Evolutionary conservation across 192 early-diverging fungal species (phyloP), one percentile per base, ranked within the genome.

Genomic region (Jimgerdemannia flammicorona): DNA sequence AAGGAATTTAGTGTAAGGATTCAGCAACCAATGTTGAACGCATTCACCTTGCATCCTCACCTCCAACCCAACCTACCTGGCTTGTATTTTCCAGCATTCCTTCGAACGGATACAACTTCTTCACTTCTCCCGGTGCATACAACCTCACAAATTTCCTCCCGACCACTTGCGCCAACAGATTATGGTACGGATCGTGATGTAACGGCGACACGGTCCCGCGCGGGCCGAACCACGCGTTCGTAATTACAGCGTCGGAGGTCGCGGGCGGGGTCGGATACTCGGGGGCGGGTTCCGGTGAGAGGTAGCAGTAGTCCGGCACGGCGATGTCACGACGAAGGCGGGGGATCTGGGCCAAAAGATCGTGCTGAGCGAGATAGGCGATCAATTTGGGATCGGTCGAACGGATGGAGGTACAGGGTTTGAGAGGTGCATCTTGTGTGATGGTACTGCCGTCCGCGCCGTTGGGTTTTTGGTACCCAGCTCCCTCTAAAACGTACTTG

Each of bases 361-460:
- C 85, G 73, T 97, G 94, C 75, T 97, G 96, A 4, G 96, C 96
- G 20, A 97, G 79, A 78, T 97, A 97, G 4, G 83, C 90, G 6
- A 78, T 64, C n/a, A 43, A 63, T 17, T 40, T 3, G 11, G 66
- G 14, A 14, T 6, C 8, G 14, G 49, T 6, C 49, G 49, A 29
- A 29, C 29, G 29, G 29, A 29, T 29, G 29, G 29, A 14, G 49
- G 49, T 59, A 59, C 8, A 59, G 6, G 49, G 14, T 59, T 6
- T 14, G 49, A 59, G 49, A 59, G 49, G 49, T 0, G 49, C 6
- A 14, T 59, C 14, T 59, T 29, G 29, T 29, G 29, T 29, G 10
- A 11, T 74, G 6, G 8, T 66, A 18, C 6, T 43, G 14, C 8
- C 18, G 17, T 19, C 40, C 9, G n/a, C 41, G 43, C 70, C 9